A percentile compares a stretch with the other conserved stretches of the same genome.
Conservation (phyloP, 2,329 filamentous ascomycete genomes). For the Alternaria sp. region DNA sequence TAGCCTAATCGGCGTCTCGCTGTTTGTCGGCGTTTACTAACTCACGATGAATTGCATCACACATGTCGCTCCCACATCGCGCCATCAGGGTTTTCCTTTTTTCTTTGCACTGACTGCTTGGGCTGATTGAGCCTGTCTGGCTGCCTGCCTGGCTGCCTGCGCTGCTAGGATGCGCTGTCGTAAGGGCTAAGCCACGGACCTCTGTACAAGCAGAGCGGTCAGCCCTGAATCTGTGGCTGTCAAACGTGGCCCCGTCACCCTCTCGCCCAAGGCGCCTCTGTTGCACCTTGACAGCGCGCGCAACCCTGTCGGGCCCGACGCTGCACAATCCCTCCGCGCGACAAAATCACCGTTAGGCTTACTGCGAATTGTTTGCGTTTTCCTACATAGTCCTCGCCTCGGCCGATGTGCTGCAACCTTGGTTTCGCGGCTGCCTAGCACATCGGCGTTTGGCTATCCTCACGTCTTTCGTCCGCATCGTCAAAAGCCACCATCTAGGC, state of each 20-base stretch:
- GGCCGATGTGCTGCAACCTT: constrained; percentile 25
- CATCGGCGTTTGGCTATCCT: constrained; percentile 24
- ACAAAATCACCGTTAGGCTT: constrained; percentile 7
- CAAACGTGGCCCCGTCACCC: constrained; percentile 23
- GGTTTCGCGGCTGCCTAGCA: constrained; percentile 8
- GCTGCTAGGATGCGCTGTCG: constrained; percentile 31
- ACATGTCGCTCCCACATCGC: constrained; percentile 1
- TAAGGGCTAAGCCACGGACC: constrained; percentile 35
- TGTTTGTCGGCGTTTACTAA: constrained; percentile 28
- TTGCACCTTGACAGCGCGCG: neutral
- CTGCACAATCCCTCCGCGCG: constrained; percentile 7
- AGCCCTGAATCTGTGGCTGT: constrained; percentile 37
- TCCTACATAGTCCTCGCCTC: constrained; percentile 21
- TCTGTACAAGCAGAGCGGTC: constrained; percentile 34
- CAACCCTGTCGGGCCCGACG: constrained; percentile 10
- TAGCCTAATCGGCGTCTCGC: constrained; percentile 10
- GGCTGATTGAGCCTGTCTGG: constrained; percentile 14
- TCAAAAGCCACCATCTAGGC: constrained; percentile 6
- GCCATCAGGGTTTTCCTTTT: neutral
- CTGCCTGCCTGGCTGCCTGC: neutral
- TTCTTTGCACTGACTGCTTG: constrained; percentile 5
- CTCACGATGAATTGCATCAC: constrained; percentile 29
- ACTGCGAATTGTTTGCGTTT: constrained; percentile 1
- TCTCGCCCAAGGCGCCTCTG: constrained; percentile 22
- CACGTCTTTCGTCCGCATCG: constrained; percentile 18